phyloP scores from a whole-genome alignment of 2,329 filamentous ascomycete genomes.

The Ilyonectria sp. region DNA sequence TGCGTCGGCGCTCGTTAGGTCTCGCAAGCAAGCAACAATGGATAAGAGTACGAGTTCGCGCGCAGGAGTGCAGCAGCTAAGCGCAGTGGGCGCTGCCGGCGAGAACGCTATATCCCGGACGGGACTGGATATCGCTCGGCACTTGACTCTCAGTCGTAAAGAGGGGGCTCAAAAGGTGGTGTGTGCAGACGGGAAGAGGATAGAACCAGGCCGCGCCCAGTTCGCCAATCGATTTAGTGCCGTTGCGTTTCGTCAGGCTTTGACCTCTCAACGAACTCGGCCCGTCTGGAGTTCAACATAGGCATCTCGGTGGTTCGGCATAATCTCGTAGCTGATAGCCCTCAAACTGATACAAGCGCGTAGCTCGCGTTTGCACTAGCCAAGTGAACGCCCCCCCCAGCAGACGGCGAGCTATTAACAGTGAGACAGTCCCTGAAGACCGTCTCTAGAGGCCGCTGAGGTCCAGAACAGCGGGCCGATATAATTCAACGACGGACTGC shows the following conservation, averaged over 20 bases:
- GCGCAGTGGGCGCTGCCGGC: slow-evolving; percentile 1
- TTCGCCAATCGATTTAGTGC: slow-evolving; percentile 11
- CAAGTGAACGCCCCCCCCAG: not conserved
- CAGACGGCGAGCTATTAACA: not conserved
- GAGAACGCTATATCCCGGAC: slow-evolving; percentile 16
- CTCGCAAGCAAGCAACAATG: slow-evolving; percentile 17
- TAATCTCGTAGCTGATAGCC: not conserved
- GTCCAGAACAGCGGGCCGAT: slow-evolving; percentile 12
- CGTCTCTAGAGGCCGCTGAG: not conserved
- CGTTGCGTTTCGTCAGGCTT: slow-evolving; percentile 11
- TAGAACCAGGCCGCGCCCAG: slow-evolving; percentile 5
- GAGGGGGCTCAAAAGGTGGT: slow-evolving; percentile 16
- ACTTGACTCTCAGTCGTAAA: slow-evolving; percentile 1
- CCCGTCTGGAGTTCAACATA: not conserved
- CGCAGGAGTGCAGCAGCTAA: slow-evolving; percentile 11
- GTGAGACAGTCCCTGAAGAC: not conserved
- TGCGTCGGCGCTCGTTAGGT: slow-evolving; percentile 4
- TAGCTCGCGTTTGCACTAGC: not conserved
- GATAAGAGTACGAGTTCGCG: slow-evolving; percentile 4
- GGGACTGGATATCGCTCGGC: not conserved
- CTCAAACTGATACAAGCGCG: not conserved
- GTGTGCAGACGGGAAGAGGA: slow-evolving; percentile 24
- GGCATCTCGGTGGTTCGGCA: not conserved
- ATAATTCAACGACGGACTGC: slow-evolving; percentile 10
- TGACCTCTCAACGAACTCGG: not conserved